Evolutionary conservation across 352 stramenopile species (phyloP), one percentile per base, ranked within the genome.

Genomic region (Blastocystis hominis): DNA sequence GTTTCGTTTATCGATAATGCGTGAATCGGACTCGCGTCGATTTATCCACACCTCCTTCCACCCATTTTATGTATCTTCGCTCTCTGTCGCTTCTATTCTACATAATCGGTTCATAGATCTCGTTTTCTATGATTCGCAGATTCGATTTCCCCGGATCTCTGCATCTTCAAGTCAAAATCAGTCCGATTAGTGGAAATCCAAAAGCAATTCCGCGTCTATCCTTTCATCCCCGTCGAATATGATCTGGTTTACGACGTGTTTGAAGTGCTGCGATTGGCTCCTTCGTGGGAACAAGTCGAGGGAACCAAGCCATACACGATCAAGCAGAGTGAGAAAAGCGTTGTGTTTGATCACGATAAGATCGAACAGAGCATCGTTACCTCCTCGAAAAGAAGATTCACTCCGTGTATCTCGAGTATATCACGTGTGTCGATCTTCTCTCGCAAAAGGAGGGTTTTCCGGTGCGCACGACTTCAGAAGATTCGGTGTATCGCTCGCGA

Each of bases 351-450:
- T 47, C 9, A 9, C 9, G 13, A 59, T 59, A 9, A 80, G 70
- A 80, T 40, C 70, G 70, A 13, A 80, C 70, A n/a, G 54, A 80
- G 47, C n/a, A 34, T 6, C 70, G 70, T 4, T 80, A 80, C n/a
- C 40, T 61, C 5, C 70, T 80, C 9, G 50, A 17, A 30, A 47
- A 63, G n/a, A 80, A 75, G 40, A 75, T 44, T 54, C 40, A 46
- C 24, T 44, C 24, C 15, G 24, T 3, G 30, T 44, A 44, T 17
- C 24, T 17, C 1, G 61, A 70, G 61, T 70, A 70, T 70, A 24
- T 70, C 10, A n/a, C 24, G 24, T 36, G 24, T 44, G 38, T 70
- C 56, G 13, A 13, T 59, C 50, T 59, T 20, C n/a, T 59, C 20
- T 66, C 56, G 13, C 56, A 66, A 38, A 34, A 9, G 24, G 56